phyloP scores from a whole-genome alignment of 163 green algal species.

The Scenedesmus sp. region DNA sequence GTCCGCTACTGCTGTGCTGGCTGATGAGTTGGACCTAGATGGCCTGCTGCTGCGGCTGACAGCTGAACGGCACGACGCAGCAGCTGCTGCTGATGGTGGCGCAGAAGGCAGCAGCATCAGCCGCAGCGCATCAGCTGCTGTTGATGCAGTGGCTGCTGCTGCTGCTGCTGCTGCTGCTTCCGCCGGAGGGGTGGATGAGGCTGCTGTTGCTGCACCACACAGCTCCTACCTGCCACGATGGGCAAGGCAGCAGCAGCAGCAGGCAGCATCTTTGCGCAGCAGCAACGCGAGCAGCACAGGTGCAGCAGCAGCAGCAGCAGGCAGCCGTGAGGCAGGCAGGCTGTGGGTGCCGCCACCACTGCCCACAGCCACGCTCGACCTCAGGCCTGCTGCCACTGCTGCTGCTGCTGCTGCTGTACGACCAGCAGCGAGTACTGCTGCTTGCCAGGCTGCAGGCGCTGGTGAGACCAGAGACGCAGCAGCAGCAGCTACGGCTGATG shows the following conservation, averaged over 20 bases:
- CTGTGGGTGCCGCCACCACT: neutral
- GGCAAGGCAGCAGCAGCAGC: slow-evolving; percentile 4
- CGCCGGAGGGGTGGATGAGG: neutral
- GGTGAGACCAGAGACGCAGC: neutral
- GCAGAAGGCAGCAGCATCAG: slow-evolving; percentile 4
- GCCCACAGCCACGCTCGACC: neutral
- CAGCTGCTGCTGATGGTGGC: neutral
- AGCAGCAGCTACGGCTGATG: neutral
- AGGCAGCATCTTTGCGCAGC: neutral
- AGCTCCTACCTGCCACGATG: neutral
- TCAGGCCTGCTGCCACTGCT: neutral
- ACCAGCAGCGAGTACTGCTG: neutral
- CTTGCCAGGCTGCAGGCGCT: neutral
- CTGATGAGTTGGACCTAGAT: neutral
- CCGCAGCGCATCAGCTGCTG: neutral
- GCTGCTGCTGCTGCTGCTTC: neutral
- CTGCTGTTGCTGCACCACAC: neutral
- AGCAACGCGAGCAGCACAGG: neutral
- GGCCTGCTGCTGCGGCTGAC: slow-evolving; percentile 18
- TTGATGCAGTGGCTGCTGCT: neutral
- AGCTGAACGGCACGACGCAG: neutral
- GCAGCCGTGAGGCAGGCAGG: neutral
- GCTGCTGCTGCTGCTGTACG: too few species aligned
- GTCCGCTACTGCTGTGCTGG: neutral
- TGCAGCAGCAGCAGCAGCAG: neutral